Evolutionary conservation across 495 filamentous ascomycete genomes (phyloP).

Genomic region (Penicillium manginii): DNA sequence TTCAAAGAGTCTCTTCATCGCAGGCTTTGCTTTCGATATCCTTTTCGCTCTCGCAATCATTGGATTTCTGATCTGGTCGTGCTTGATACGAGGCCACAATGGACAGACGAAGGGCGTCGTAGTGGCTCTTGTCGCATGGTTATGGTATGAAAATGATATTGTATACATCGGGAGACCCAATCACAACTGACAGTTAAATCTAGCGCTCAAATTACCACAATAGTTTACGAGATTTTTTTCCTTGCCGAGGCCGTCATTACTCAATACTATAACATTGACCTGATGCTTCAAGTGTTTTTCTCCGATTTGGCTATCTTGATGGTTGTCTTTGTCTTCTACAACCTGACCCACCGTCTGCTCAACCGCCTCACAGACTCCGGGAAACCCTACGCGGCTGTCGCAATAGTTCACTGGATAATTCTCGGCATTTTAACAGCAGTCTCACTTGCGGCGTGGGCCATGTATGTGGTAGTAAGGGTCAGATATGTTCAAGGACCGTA

Average conservation of each 20-base stretch:
- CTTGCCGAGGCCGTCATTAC: constrained; percentile 23
- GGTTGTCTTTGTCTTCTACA: constrained; percentile 28
- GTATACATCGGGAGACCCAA: background rate
- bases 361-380: constrained; percentile 22
- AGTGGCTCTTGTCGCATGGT: constrained; percentile 11
- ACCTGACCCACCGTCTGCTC: constrained; percentile 23
- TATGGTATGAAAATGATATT: constrained; percentile 16
- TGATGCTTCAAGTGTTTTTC: constrained; percentile 31
- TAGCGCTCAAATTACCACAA: constrained; percentile 3
- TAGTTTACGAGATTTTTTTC: constrained; percentile 20
- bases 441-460: constrained; percentile 19
- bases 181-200: background rate
- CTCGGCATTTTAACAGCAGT: constrained; percentile 17
- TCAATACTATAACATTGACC: constrained; percentile 24
- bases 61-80: constrained; percentile 28
- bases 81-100: constrained; percentile 18
- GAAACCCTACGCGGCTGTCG: constrained; percentile 20
- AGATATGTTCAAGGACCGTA: constrained; percentile 6
- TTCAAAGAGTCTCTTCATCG: constrained; percentile 9
- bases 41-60: constrained; percentile 22
- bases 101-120: constrained; percentile 18
- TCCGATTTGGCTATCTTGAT: constrained; percentile 10
- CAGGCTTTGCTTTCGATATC: constrained; percentile 23
- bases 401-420: constrained; percentile 24
- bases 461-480: constrained; percentile 23